Conservation (phyloP, 2,329 filamentous ascomycete species). For the Phoma sp. region DNA sequence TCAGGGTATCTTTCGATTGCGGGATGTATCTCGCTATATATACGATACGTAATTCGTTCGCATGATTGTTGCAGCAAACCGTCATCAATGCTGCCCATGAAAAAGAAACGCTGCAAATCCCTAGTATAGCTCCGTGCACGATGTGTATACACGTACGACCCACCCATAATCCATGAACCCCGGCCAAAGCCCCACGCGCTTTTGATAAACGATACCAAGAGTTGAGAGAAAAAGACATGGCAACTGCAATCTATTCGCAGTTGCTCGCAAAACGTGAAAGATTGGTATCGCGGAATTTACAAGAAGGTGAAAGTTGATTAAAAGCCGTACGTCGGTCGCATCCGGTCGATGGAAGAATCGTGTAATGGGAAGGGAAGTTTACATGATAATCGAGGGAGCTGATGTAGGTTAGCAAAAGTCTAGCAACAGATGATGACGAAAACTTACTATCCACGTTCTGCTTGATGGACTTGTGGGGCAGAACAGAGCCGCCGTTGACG, state of each 20-base stretch:
- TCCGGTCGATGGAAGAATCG: slow-evolving; percentile 18
- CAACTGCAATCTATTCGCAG: slow-evolving; percentile 22
- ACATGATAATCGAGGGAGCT: slow-evolving; percentile 57
- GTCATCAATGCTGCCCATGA: slow-evolving; percentile 14
- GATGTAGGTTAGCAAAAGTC: slow-evolving; percentile 19
- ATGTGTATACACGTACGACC: slow-evolving; percentile 17
- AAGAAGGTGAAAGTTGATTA: slow-evolving; percentile 43
- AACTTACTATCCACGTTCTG: slow-evolving; percentile 79
- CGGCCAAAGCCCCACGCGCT: slow-evolving; percentile 20
- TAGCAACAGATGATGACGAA: neutral
- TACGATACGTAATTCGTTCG: slow-evolving; percentile 9
- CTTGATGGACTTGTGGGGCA: slow-evolving; percentile 99
- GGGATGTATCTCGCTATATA: slow-evolving; percentile 15
- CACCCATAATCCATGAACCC: slow-evolving; percentile 19
- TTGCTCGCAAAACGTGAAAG: slow-evolving; percentile 20
- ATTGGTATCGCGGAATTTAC: slow-evolving; percentile 41
- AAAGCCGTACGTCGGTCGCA: slow-evolving; percentile 30
- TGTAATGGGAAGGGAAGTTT: slow-evolving; percentile 26
- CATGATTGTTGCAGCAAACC: slow-evolving; percentile 14
- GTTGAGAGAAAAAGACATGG: slow-evolving; percentile 18
- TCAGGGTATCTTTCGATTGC: slow-evolving; percentile 15
- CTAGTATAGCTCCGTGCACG: slow-evolving; percentile 15
- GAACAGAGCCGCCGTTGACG: slow-evolving; percentile 92
- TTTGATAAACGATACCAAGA: slow-evolving; percentile 24
- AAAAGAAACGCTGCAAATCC: slow-evolving; percentile 16